Percentiles rank a stretch among this genome's conserved stretches.
These are phyloP conservation scores for Incumbomyces delicatus DNA, from an alignment of 2,329 filamentous ascomycete species.

Conservation along the genomic window DNA sequence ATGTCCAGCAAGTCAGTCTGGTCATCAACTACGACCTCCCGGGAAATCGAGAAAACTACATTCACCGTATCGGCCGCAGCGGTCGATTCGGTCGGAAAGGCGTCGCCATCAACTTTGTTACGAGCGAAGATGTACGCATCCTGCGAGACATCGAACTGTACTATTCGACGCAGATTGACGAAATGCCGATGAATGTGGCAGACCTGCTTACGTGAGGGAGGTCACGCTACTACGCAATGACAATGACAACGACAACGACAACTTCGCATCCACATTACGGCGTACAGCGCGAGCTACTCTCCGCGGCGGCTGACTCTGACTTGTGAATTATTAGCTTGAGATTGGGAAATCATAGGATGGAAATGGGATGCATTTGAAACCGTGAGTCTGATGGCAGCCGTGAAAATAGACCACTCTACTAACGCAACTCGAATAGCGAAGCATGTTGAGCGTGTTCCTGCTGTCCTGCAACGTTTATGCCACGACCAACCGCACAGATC, in stretches of 20 bases:
- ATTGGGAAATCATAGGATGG: slow-evolving; percentile 3
- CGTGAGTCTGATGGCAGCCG: neutral
- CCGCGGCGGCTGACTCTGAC: no score
- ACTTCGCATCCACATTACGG: no score
- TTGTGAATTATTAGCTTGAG: no score
- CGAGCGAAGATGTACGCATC: slow-evolving; percentile 94
- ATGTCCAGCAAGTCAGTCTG: slow-evolving; percentile 94
- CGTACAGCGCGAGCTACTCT: no score
- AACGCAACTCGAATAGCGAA: no score
- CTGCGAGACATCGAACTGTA: slow-evolving; percentile 94
- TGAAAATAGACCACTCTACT: no score
- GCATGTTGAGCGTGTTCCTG: no score
- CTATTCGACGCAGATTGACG: slow-evolving; percentile 93
- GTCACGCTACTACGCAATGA: no score
- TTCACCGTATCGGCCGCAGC: slow-evolving; percentile 92
- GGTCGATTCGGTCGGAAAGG: slow-evolving; percentile 95
- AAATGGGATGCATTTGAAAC: slow-evolving; percentile 7
- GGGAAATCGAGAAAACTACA: slow-evolving; percentile 98
- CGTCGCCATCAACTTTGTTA: slow-evolving; percentile 99
- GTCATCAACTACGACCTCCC: slow-evolving; percentile 99
- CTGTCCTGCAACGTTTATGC: no score
- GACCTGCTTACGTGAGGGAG: slow-evolving; percentile 37
- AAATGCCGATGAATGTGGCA: slow-evolving; percentile 95
- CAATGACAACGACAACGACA: no score
- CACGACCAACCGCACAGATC: no score